Conservation (phyloP, 75 land plant genomes). For the Sequoia sempervirens region DNA sequence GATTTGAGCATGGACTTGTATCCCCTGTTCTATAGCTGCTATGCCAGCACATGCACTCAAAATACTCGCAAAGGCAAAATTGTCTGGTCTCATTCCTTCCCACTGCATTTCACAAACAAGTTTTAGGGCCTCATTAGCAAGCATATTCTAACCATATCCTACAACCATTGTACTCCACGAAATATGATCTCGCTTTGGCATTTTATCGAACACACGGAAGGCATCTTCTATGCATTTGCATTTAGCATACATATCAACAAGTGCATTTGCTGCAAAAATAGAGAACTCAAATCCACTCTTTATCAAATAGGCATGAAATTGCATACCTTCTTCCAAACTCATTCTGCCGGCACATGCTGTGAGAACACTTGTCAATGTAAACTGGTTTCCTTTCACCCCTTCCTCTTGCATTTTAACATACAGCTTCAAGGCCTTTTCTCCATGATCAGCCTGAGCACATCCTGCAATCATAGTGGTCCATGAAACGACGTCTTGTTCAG, state of each 20-base stretch:
- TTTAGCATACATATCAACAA: conserved; percentile 65
- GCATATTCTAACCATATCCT: conserved; percentile 52
- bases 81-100: conserved; percentile 37
- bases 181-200: conserved; percentile 55
- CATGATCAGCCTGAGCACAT: conserved; percentile 39
- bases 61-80: conserved; percentile 39
- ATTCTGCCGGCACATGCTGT: conserved; percentile 30
- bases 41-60: conserved; percentile 59
- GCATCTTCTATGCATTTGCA: conserved; percentile 34
- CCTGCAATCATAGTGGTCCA: conserved; percentile 57
- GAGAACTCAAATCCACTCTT: conserved; percentile 16
- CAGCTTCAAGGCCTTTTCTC: conserved; percentile 26
- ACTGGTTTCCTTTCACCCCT: conserved; percentile 22
- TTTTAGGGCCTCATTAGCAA: conserved; percentile 45
- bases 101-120: conserved; percentile 58
- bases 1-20: conserved; percentile 60
- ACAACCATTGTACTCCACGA: conserved; percentile 72
- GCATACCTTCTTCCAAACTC: conserved; percentile 29
- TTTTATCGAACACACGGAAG: conserved; percentile 37
- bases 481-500: conserved; percentile 38
- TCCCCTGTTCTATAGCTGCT: conserved; percentile 32
- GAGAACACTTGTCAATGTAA: conserved; percentile 38
- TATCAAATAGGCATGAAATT: conserved; percentile 43
- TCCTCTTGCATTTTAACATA: conserved; percentile 16
- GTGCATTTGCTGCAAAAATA: conserved; percentile 37